These are phyloP conservation scores for Monoraphidium neglectum DNA, from an alignment of 139 green algal species.

Conservation along the genomic window DNA sequence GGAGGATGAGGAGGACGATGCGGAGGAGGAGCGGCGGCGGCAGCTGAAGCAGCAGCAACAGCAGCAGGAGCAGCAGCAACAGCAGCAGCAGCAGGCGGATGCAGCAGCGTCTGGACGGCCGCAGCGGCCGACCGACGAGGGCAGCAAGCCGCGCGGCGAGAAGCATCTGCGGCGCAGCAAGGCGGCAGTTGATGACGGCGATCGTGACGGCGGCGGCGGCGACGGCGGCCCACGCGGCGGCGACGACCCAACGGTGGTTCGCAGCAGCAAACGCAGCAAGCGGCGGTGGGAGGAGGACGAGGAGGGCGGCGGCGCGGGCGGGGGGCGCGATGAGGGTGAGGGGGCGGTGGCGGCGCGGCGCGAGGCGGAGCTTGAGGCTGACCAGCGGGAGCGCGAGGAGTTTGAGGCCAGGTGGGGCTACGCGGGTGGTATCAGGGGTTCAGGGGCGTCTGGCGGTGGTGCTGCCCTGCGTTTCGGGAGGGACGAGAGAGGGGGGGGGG, in stretches of 20 bases:
- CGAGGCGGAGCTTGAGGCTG: slow-evolving; percentile 48
- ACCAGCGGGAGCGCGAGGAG: slow-evolving; percentile 76
- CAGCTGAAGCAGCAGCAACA: slow-evolving; percentile 39
- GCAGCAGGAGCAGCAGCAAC: slow-evolving; percentile 13
- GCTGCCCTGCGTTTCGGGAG: background rate
- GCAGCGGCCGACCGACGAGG: slow-evolving; percentile 3
- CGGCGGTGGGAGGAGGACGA: slow-evolving; percentile 75
- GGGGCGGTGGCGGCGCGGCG: slow-evolving; percentile 19
- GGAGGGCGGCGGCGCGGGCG: slow-evolving; percentile 38
- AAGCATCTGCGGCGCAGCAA: background rate
- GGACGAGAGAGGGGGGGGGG: background rate
- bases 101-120: background rate
- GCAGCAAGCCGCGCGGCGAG: background rate
- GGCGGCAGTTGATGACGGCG: slow-evolving; percentile 8
- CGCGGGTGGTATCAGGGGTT: too few relatives aligned
- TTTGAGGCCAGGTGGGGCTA: slow-evolving; percentile 79
- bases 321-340: slow-evolving; percentile 21
- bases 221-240: too few relatives aligned
- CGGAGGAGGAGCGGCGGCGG: slow-evolving; percentile 21
- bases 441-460: slow-evolving; percentile 3
- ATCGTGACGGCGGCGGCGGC: too few relatives aligned
- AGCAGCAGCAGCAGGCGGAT: background rate
- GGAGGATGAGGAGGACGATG: slow-evolving; percentile 52
- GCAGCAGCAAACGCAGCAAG: slow-evolving; percentile 28
- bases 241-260: slow-evolving; percentile 15